Evolutionary conservation across 2,329 filamentous ascomycete species (phyloP).

Genomic region (Pezicula radicicola): DNA sequence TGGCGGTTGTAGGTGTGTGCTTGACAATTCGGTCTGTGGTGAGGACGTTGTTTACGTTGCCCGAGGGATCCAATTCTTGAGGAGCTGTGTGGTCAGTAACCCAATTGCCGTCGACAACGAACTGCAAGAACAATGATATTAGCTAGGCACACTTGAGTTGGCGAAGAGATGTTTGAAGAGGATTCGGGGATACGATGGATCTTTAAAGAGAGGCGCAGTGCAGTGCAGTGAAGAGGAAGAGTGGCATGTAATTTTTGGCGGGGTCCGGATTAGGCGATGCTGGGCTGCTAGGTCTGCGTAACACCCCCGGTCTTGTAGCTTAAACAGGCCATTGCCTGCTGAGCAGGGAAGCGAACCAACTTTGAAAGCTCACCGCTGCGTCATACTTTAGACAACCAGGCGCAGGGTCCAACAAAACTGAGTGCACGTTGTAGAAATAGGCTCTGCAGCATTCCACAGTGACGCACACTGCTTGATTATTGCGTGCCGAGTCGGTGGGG

Average conservation of each 20-base stretch:
- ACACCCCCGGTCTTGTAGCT: constrained; percentile 15
- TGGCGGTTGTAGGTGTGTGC: constrained; percentile 40
- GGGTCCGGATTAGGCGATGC: constrained; percentile 23
- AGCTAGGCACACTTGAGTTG: neutral
- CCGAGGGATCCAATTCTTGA: constrained; percentile 76
- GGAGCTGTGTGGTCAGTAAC: constrained; percentile 76
- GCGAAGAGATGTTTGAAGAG: constrained; percentile 12
- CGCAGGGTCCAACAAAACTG: neutral
- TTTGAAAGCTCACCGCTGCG: constrained; percentile 1
- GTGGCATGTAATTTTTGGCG: constrained; percentile 10
- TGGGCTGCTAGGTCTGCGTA: constrained; percentile 9
- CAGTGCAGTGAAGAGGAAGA: no score
- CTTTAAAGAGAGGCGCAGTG: constrained; percentile 5
- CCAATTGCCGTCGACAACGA: constrained; percentile 93
- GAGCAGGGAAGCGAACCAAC: constrained; percentile 2
- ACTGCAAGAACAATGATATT: constrained; percentile 50
- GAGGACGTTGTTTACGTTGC: constrained; percentile 93
- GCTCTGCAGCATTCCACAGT: neutral
- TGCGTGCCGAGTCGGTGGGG: neutral
- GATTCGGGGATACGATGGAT: constrained; percentile 13
- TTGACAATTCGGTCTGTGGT: constrained; percentile 65
- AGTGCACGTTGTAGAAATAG: neutral
- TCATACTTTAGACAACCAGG: neutral
- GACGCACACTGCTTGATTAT: neutral
- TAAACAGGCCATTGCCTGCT: constrained; percentile 15